phyloP scores from a whole-genome alignment of 2,329 filamentous ascomycete genomes.

The Calonectria naviculata region DNA sequence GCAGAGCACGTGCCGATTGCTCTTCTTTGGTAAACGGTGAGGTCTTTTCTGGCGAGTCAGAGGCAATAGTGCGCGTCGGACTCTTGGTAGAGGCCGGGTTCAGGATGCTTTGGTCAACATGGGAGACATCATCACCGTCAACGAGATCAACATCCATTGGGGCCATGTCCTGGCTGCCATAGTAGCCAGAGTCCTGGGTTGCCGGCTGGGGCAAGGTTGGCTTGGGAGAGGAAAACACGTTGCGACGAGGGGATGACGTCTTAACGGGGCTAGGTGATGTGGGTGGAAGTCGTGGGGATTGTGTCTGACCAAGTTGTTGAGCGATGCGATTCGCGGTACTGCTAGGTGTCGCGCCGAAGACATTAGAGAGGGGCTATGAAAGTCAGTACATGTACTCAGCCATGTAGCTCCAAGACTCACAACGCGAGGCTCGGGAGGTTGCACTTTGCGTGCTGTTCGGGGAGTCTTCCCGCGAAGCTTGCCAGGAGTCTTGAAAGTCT shows the following conservation, averaged over 20 bases:
- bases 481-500: conserved; percentile 95
- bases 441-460: conserved; percentile 73
- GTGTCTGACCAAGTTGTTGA: conserved; percentile 60
- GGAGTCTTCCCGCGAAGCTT: conserved; percentile 87
- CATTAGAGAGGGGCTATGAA: conserved; percentile 67
- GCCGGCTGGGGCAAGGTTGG: conserved; percentile 33
- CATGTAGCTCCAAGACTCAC: conserved; percentile 59
- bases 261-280: conserved; percentile 49
- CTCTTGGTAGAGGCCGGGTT: conserved; percentile 32
- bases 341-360: conserved; percentile 67
- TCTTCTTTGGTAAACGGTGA: conserved; percentile 59
- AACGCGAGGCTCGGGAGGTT: conserved; percentile 68
- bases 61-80: conserved; percentile 40
- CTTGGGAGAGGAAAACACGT: conserved; percentile 47
- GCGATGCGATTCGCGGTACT: conserved; percentile 65
- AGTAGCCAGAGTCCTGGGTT: conserved; percentile 74
- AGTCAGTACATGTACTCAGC: conserved; percentile 38
- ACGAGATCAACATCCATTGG: conserved; percentile 37
- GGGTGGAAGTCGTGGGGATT: conserved; percentile 67
- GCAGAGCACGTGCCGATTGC: conserved; percentile 45
- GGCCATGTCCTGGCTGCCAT: conserved; percentile 68
- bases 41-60: conserved; percentile 48
- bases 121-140: conserved; percentile 29
- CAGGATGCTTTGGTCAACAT: conserved; percentile 30
- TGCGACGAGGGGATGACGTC: conserved; percentile 45